Evolutionary conservation across 2,329 filamentous ascomycete genomes (phyloP), one percentile per base, ranked within the genome.

Genomic region (Fusarium sacchari): DNA sequence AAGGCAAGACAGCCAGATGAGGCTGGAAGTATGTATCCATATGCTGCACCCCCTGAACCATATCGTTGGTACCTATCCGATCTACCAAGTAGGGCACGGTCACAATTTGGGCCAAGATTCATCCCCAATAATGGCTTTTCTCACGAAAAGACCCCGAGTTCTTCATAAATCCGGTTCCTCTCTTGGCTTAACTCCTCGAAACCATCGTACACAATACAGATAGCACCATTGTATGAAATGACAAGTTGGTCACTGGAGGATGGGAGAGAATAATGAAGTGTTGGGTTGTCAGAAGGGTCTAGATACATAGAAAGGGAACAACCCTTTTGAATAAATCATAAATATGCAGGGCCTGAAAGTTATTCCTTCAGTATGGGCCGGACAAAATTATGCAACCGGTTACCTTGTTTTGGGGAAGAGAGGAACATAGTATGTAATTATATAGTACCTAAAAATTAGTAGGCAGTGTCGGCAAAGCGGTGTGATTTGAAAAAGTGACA

Each of bases 401-500:
- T 50, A 20, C 30, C 28, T 24, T 18, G 7, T 24, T 17, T 32
- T 24, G 28, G 30, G 22, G 22, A 18, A 32, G 22, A 32, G 22
- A 49, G 46, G 32, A 46, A 24, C 30, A 50, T 24, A 52, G n/a
- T 49, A 49, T 14, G 15, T 47, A 32, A 22, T 32, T 32, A n/a
- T 26, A 28, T 24, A 20, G 47, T 53, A 53, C 20, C 49, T 20
- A 28, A 28, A 53, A 28, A 32, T n/a, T n/a, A n/a, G n/a, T 53
- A 24, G 18, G 18, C 20, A 53, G 28, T 37, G 36, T 30, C 20
- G 40, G 50, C 39, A 69, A 64, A 47, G 69, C 69, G 69, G 69
- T 73, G 69, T 72, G 69, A 69, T 71, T 32, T 30, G 30, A 17
- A 44, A 13, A 69, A 37, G 63, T 69, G 65, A 68, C 39, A 53